Evolutionary conservation across 108 stramenopile genomes (phyloP), one percentile per base, ranked within the genome.

Genomic region (Cyclostephanos invisitatus): DNA sequence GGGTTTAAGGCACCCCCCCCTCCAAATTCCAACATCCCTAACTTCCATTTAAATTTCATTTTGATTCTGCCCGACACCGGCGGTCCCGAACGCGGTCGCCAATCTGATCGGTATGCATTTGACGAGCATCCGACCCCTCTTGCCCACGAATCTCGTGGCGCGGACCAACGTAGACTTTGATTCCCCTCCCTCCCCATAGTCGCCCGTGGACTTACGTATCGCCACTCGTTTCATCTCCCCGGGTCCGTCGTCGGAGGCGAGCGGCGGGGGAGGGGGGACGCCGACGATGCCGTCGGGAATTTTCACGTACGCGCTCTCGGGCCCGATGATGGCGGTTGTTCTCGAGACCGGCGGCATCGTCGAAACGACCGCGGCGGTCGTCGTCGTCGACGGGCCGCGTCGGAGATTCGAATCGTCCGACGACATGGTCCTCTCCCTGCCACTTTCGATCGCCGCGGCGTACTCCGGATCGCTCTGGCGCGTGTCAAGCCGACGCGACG

Each of bases 301-400:
- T 57, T 37, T 57, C 21, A 36, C 55, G 22, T 73, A 73, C 2
- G 61, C 44, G 47, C 75, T 76, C 54, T 76, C 75, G 24, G 75
- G 68, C 20, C 75, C 75, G 62, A 76, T 76, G 17, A 76, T 76
- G 29, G 75, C 60, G 40, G 68, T 62, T 22, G 69, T 76, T 37
- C 67, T 62, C 37, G 75, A 68, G 10, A 75, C 51, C 21, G 27
- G 18, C 44, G n/a, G n/a, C n/a, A n/a, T n/a, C n/a, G 40, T 51
- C 54, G 44, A 15, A 46, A 46, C 15, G 44, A 46, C 15, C 44
- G 44, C 17, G 15, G 44, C 17, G 15, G 44, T 40, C 40, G 40
- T 40, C 40, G 40, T 40, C 40, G 40, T 40, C 40, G 44, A 46
- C 3, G 44, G 44, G 44, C 44, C 15, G 17, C 17, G 44, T 46